A percentile compares a stretch with the other conserved stretches of the same genome.
These are phyloP conservation scores for Luzula sylvatica DNA, from an alignment of 176 grass and related monocot species.

Conservation along the genomic window DNA sequence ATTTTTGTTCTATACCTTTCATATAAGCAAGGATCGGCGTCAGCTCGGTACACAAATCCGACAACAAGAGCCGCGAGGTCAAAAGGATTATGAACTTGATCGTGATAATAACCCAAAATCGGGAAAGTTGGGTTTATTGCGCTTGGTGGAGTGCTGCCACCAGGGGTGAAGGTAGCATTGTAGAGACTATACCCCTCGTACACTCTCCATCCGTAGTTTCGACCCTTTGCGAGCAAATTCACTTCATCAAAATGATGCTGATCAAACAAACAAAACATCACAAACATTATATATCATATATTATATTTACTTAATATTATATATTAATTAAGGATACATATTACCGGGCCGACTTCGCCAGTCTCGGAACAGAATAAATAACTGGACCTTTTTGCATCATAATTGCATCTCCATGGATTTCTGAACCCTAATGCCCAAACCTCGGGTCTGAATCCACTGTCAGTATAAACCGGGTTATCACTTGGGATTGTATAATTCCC, in stretches of 20 bases:
- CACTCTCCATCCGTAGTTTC: conserved; percentile 27
- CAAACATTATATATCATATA: not conserved
- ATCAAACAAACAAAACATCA: not conserved
- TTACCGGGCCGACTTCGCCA: conserved; percentile 17
- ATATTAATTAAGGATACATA: not conserved
- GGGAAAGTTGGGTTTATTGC: conserved; percentile 26
- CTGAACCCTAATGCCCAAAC: conserved; percentile 37
- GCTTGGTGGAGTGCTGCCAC: conserved; percentile 14
- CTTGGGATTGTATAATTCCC: conserved; percentile 35
- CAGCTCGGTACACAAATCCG: conserved; percentile 23
- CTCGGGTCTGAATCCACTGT: conserved; percentile 22
- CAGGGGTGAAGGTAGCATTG: conserved; percentile 1
- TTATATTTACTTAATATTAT: not conserved
- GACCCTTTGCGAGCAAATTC: conserved; percentile 19
- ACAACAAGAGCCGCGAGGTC: conserved; percentile 12
- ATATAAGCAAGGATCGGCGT: conserved; percentile 23
- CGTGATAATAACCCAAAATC: not conserved
- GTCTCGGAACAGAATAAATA: conserved; percentile 40
- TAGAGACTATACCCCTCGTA: conserved; percentile 20
- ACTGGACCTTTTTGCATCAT: conserved; percentile 26
- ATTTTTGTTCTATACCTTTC: conserved; percentile 10
- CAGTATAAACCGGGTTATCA: conserved; percentile 25
- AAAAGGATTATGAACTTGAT: conserved; percentile 6
- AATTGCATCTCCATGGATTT: conserved; percentile 43
- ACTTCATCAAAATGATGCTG: conserved; percentile 13